Percentiles rank a stretch among this genome's conserved stretches.
phyloP scores from a whole-genome alignment of 176 grass and related monocot species.

The Guadua angustifolia region DNA sequence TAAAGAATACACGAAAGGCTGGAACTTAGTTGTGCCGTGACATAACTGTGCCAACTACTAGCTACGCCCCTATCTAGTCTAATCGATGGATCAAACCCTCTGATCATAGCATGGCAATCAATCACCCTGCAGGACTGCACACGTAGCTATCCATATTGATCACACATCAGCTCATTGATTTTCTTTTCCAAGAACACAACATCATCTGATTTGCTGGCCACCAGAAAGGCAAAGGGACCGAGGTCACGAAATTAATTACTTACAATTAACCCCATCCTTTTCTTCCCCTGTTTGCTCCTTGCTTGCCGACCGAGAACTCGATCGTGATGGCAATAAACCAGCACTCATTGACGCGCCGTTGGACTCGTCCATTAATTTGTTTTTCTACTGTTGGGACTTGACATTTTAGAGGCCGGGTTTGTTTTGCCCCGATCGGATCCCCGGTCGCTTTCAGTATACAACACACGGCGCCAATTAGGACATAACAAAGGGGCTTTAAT shows the following conservation, averaged over 20 bases:
- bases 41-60: too few species aligned
- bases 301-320: conserved; percentile 57
- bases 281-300: conserved; percentile 42
- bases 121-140: not conserved
- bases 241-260: not conserved
- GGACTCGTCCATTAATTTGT: not conserved
- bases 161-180: not conserved
- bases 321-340: conserved; percentile 5
- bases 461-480: conserved; percentile 23
- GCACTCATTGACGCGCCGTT: conserved; percentile 31
- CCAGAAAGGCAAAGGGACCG: conserved; percentile 21
- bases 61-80: too few species aligned
- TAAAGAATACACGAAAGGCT: too few species aligned
- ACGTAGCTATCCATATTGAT: conserved; percentile 3
- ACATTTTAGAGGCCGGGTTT: not conserved
- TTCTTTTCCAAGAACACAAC: not conserved
- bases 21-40: too few species aligned
- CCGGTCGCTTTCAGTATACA: conserved; percentile 55
- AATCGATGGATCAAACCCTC: not conserved
- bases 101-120: not conserved
- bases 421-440: conserved; percentile 19
- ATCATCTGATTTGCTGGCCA: not conserved
- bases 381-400: conserved; percentile 11
- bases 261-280: conserved; percentile 40
- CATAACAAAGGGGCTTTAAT: conserved; percentile 21